Evolutionary conservation across 2,329 filamentous ascomycete genomes (phyloP).

Genomic region (Fusarium guadeloupense): DNA sequence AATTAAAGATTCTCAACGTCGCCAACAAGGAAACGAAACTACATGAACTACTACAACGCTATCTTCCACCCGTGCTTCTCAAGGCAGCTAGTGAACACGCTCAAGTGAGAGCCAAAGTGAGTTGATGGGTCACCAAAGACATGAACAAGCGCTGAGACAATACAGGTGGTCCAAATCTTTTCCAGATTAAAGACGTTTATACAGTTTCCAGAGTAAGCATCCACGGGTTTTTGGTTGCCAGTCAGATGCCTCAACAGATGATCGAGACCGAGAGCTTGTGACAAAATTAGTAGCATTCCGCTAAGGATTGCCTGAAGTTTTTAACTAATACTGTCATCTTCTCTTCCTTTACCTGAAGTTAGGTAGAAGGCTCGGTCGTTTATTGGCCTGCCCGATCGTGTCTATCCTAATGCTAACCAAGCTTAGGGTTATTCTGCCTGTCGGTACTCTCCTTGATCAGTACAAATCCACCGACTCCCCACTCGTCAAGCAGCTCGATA

Average conservation of each 20-base stretch:
- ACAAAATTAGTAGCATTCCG: no score
- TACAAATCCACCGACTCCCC: slow-evolving; percentile 80
- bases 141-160: background rate
- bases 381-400: no score
- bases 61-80: slow-evolving; percentile 82
- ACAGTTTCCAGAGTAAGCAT: slow-evolving; percentile 54
- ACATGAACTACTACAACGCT: slow-evolving; percentile 78
- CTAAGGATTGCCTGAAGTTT: no score
- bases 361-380: no score
- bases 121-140: slow-evolving; percentile 4
- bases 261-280: no score
- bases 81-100: slow-evolving; percentile 86
- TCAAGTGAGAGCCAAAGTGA: slow-evolving; percentile 80
- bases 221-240: background rate
- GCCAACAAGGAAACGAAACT: slow-evolving; percentile 87
- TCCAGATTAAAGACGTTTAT: slow-evolving; percentile 65
- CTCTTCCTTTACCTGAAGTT: no score
- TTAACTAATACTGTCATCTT: no score
- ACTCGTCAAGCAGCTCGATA: slow-evolving; percentile 86
- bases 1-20: slow-evolving; percentile 80
- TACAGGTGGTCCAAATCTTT: slow-evolving; percentile 60
- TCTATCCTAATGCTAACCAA: slow-evolving; percentile 5
- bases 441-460: slow-evolving; percentile 84
- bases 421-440: slow-evolving; percentile 77
- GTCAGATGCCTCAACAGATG: no score